These are phyloP conservation scores for Polymyxa betae DNA, from an alignment of 208 protist species.

Conservation along the genomic window DNA sequence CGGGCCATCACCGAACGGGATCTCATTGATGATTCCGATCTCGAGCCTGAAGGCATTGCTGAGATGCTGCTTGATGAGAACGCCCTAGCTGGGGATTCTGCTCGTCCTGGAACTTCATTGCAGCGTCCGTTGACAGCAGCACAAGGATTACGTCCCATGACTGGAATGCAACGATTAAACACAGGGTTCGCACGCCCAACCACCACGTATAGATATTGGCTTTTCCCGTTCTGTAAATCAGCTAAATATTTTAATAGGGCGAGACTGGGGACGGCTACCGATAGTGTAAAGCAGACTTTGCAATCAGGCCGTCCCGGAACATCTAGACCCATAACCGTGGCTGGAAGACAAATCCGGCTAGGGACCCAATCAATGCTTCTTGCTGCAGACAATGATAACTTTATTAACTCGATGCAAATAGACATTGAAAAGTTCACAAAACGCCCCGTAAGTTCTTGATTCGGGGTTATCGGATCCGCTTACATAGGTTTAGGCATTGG, in stretches of 20 bases:
- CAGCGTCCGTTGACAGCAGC: conserved; percentile 51
- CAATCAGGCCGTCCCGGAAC: background rate
- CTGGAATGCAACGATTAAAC: background rate
- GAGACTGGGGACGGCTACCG: background rate
- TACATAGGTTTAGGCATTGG: background rate
- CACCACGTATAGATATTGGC: background rate
- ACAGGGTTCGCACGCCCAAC: background rate
- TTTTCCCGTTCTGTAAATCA: background rate
- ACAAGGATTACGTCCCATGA: background rate
- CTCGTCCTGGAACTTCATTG: conserved; percentile 66
- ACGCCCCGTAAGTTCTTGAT: background rate
- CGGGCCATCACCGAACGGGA: conserved; percentile 54
- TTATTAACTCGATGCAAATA: conserved; percentile 60
- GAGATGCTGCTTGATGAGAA: conserved; percentile 65
- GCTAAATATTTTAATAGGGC: background rate
- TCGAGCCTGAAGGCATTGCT: conserved; percentile 65
- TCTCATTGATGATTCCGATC: conserved; percentile 65
- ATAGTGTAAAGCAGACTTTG: background rate
- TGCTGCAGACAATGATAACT: background rate
- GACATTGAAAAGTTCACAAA: conserved; percentile 56
- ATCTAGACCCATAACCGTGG: background rate
- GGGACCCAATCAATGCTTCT: conserved; percentile 63
- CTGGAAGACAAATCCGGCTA: conserved; percentile 60
- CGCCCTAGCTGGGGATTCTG: background rate
- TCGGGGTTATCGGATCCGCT: background rate